Base-by-base conservation (phyloP, 371 early-diverging fungal species). In the Syncephalastrum sp. region DNA sequence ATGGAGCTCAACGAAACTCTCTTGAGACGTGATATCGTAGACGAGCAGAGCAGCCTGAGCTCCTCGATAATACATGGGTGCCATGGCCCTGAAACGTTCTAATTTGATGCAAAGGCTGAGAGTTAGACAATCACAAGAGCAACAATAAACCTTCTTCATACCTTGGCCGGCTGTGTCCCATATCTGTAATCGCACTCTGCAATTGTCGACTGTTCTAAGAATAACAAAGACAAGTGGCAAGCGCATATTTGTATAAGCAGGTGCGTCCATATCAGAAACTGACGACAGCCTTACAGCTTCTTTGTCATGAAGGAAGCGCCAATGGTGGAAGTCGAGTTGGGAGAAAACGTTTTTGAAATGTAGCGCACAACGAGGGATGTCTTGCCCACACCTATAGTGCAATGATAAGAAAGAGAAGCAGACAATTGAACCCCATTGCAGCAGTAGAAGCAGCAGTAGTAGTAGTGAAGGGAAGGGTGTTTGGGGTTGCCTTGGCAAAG, bases 291-390 rank as follows among this genome's bases (percentile, higher is more conserved):
- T 62, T 81, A 85, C 86, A 85, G 75, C 66, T 88, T 88, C 55
- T 85, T 87, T 6, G 89, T 87, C 76, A 87, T 84, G 64, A 91
- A 91, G n/a, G 87, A 87, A 25, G 89, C 91, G 42, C 91, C 91
- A 61, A 91, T 88, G 43, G 91, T 91, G 19, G 89, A 88, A n/a
- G 89, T 83, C 47, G 85, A 87, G 63, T 88, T 86, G 57, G 86
- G 85, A 21, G 91, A 82, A 63, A 91, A 91, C 14, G 89, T 88
- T 58, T 82, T 88, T 61, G 84, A 82, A 50, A 91, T 85, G 65
- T 87, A 91, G 29, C 91, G 82, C n/a, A 85, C 81, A n/a, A 89
- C 89, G 50, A 91, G 79, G 53, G 91, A 91, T 16, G 91, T 89
- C 72, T 91, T 91, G 44, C 91, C 91, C 52, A 91, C 91, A 51